These are phyloP conservation scores for Aspergillus transmontanensis DNA, from an alignment of 2,329 filamentous ascomycete species.

Conservation along the genomic window DNA sequence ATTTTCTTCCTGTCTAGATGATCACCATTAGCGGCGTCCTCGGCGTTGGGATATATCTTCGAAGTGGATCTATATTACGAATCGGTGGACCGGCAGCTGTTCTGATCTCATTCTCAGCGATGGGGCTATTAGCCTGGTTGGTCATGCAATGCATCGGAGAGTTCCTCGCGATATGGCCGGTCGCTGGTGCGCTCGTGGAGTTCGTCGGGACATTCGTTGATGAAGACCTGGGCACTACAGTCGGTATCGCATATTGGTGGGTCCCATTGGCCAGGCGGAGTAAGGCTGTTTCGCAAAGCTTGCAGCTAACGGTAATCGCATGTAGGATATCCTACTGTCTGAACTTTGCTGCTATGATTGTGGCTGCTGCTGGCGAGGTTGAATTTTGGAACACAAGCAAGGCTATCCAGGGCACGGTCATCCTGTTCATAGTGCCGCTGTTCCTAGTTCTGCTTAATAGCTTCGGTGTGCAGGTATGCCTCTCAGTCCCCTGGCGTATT, in stretches of 20 bases:
- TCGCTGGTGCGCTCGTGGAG: slow-evolving; percentile 39
- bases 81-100: slow-evolving; percentile 37
- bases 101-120: slow-evolving; percentile 33
- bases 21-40: slow-evolving; percentile 40
- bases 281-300: not conserved
- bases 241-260: slow-evolving; percentile 41
- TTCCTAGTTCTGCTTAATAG: slow-evolving; percentile 24
- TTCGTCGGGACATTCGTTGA: slow-evolving; percentile 42
- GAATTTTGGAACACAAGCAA: slow-evolving; percentile 28
- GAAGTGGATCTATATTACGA: slow-evolving; percentile 35
- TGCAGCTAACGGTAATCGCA: not conserved
- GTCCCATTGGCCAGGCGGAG: not conserved
- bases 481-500: not conserved
- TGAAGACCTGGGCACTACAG: slow-evolving; percentile 37
- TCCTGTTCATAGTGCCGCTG: slow-evolving; percentile 25
- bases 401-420: slow-evolving; percentile 24
- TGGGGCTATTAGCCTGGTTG: slow-evolving; percentile 35
- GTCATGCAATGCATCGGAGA: slow-evolving; percentile 46
- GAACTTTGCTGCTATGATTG: slow-evolving; percentile 32
- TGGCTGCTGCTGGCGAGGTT: slow-evolving; percentile 28
- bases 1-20: slow-evolving; percentile 26
- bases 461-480: slow-evolving; percentile 22
- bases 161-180: slow-evolving; percentile 41
- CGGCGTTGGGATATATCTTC: slow-evolving; percentile 37
- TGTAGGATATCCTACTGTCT: slow-evolving; percentile 34